Conservation (phyloP, 192 early-diverging fungal genomes). For the Chytriomyces hyalinus region DNA sequence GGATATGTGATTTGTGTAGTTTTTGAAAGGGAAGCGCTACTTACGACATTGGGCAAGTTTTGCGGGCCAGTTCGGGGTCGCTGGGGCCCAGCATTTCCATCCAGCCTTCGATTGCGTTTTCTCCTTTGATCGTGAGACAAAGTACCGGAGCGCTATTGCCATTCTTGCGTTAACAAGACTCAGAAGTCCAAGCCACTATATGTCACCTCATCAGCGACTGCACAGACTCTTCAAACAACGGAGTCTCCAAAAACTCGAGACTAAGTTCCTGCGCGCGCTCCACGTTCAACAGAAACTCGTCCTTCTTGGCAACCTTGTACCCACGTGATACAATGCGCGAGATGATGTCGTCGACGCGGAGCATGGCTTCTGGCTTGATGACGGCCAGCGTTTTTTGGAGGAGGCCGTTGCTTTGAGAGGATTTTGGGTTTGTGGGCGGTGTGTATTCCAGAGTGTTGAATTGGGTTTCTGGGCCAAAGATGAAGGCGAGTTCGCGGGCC, state of each 20-base stretch:
- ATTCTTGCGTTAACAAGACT: not conserved
- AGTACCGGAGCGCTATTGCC: slow-evolving; percentile 41
- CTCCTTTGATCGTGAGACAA: slow-evolving; percentile 54
- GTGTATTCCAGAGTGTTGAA: slow-evolving; percentile 18
- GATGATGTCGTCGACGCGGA: slow-evolving; percentile 57
- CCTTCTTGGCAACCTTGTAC: slow-evolving; percentile 53
- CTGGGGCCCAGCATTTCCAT: slow-evolving; percentile 60
- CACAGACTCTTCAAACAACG: slow-evolving; percentile 47
- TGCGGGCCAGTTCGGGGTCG: slow-evolving; percentile 51
- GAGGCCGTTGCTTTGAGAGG: slow-evolving; percentile 9
- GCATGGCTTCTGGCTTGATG: slow-evolving; percentile 57
- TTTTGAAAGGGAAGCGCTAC: not conserved
- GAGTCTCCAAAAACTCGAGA: slow-evolving; percentile 37
- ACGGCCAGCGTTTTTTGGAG: slow-evolving; percentile 57
- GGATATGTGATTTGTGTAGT: not conserved
- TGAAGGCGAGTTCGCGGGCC: slow-evolving; percentile 47
- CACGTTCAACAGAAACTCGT: slow-evolving; percentile 47
- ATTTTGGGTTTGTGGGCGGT: slow-evolving; percentile 1
- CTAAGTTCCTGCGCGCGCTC: slow-evolving; percentile 54
- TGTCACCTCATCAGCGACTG: slow-evolving; percentile 42
- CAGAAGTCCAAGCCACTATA: not conserved
- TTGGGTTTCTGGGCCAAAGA: slow-evolving; percentile 35
- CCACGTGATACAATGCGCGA: slow-evolving; percentile 52
- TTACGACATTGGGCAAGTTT: slow-evolving; percentile 45
- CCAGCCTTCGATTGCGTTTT: slow-evolving; percentile 54